Base-by-base conservation (phyloP, 2,329 filamentous ascomycete genomes). In the Apiospora hydei region DNA sequence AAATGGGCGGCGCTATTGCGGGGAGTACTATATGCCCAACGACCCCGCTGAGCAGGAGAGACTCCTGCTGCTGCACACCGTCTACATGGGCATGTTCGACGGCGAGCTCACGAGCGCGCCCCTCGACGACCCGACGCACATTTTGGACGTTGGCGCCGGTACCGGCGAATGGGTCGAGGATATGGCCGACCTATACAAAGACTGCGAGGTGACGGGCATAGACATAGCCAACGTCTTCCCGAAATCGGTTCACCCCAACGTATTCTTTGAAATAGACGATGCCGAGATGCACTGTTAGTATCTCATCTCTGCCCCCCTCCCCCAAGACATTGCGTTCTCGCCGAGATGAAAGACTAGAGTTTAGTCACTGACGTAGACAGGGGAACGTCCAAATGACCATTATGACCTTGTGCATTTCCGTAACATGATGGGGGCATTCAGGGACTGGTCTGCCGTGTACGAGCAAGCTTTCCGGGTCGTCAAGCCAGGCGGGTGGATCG, bases 11-110 rank as follows among this genome's bases (percentile, higher is more conserved):
- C 86, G 91, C 75, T 91, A 90, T 77, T 90, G 91, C 77, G 84
- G 87, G 46, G 84, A 85, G 46, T 92, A 92, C 77, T 90, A 85
- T 78, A 90, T 92, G 86, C 91, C 91, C 18, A 92, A 91, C 78
- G 91, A 92, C 76, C 88, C 91, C 66, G 81, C 85, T 66, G 91
- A 93, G 77, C 89, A 92, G 79, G 88, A 89, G 66, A 88, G 91
- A 57, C 80, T 91, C 69, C 87, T 88, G 72, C 84, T 93, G 70
- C 83, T 89, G 51, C 90, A 93, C 75, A 89, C 92, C 77, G 87
- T 92, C 67, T 92, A 89, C 76, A 81, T 91, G 7, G 86, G 87
- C 71, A 81, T 85, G 21, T 83, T 88, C 69, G 82, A 84, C 46
- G 83, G 83, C 72, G 82, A 85, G 72, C 77, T 85, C 46, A 86